phyloP scores from a whole-genome alignment of 441 rosid genomes.

The Manihot esculenta region DNA sequence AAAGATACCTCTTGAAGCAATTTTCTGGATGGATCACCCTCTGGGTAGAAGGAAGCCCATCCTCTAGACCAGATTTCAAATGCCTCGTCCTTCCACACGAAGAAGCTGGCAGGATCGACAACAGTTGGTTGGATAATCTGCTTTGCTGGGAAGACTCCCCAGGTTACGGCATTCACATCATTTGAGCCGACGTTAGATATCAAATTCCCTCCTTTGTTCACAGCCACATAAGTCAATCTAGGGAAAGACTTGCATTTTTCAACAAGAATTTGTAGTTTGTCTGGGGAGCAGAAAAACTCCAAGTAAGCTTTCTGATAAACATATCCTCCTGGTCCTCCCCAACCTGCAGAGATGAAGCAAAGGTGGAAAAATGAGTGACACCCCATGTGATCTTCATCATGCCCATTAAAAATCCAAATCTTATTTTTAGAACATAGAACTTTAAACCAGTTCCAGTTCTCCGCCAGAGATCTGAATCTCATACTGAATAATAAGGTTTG shows the following conservation, averaged over 20 bases:
- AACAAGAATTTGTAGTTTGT: slow-evolving; percentile 58
- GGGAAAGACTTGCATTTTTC: slow-evolving; percentile 67
- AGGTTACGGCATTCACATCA: slow-evolving; percentile 87
- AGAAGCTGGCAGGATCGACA: slow-evolving; percentile 88
- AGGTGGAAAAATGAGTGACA: not conserved
- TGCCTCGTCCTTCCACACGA: slow-evolving; percentile 96
- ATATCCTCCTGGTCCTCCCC: slow-evolving; percentile 97
- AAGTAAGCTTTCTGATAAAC: slow-evolving; percentile 94
- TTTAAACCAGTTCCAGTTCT: not conserved
- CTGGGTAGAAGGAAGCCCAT: slow-evolving; percentile 77
- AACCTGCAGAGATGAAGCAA: slow-evolving; percentile 48
- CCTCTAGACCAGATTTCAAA: slow-evolving; percentile 86
- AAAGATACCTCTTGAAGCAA: slow-evolving; percentile 70
- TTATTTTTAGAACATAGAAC: not conserved
- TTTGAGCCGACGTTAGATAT: slow-evolving; percentile 52
- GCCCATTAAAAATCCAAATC: not conserved
- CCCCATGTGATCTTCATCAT: not conserved
- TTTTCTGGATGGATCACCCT: slow-evolving; percentile 61
- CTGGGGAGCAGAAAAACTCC: slow-evolving; percentile 89
- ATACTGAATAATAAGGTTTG: not conserved
- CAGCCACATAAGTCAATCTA: slow-evolving; percentile 61
- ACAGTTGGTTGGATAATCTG: slow-evolving; percentile 92
- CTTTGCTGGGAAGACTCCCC: slow-evolving; percentile 95
- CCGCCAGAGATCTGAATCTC: not conserved
- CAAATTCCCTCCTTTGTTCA: slow-evolving; percentile 58